A percentile compares a stretch with the other conserved stretches of the same genome.
Conservation (phyloP, 257 asterid species). For the Solanum sejunctum region DNA sequence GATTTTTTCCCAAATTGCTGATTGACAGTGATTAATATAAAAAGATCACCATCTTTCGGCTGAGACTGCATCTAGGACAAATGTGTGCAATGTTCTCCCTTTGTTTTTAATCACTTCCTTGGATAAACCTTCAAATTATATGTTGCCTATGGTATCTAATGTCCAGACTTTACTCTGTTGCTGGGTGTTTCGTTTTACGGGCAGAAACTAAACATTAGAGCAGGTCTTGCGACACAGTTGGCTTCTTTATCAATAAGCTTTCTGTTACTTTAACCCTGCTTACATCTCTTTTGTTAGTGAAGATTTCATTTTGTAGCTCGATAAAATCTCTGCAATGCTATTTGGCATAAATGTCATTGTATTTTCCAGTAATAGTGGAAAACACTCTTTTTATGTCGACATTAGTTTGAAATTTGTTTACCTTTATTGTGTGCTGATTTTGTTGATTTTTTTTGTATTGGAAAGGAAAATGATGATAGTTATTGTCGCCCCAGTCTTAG, state of each 20-base stretch:
- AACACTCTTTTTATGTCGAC: neutral
- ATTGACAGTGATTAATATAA: conserved; percentile 35
- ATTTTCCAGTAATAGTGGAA: neutral
- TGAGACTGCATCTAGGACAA: conserved; percentile 42
- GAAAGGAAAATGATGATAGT: conserved; percentile 16
- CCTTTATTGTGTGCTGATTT: neutral
- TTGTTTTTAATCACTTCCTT: neutral
- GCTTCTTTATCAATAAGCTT: conserved; percentile 18
- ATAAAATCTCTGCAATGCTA: neutral
- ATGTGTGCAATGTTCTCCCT: neutral
- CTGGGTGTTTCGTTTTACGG: conserved; percentile 37
- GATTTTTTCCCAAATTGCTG: conserved; percentile 27
- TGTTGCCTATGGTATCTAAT: conserved; percentile 43
- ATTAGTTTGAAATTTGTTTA: neutral
- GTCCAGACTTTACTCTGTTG: conserved; percentile 24
- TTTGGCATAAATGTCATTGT: neutral
- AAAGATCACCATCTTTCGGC: conserved; percentile 85
- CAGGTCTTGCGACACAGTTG: conserved; percentile 71
- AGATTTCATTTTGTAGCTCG: neutral
- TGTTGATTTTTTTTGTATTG: neutral
- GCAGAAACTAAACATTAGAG: conserved; percentile 26
- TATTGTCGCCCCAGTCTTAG: conserved; percentile 26
- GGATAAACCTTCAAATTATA: no score
- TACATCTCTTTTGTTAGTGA: neutral
- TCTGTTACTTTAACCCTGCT: conserved; percentile 33